Conservation (phyloP, 805 yeast species). For the Candida succiphila region DNA sequence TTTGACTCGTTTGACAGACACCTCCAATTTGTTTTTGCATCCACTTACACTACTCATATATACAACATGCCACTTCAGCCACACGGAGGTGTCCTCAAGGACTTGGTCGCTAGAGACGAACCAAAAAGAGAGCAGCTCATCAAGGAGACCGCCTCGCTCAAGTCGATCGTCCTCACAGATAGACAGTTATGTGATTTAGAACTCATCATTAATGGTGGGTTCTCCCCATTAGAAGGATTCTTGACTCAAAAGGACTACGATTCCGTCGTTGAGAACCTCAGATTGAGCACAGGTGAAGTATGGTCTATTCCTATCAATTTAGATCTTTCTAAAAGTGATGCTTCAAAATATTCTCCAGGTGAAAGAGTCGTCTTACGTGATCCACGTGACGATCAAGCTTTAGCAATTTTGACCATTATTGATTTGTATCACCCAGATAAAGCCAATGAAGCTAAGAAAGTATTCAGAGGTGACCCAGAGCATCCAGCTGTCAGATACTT, state of each 20-base stretch:
- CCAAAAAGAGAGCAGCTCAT: constrained; percentile 44
- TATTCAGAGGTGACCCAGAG: constrained; percentile 94
- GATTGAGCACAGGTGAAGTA: constrained; percentile 65
- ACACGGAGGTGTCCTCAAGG: constrained; percentile 89
- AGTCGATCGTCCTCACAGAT: constrained; percentile 51
- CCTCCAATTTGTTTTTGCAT: too few species aligned
- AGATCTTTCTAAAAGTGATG: constrained; percentile 49
- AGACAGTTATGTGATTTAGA: constrained; percentile 93
- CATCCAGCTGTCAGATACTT: constrained; percentile 86
- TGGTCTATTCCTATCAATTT: constrained; percentile 93
- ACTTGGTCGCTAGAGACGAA: constrained; percentile 74
- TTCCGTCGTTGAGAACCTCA: constrained; percentile 55
- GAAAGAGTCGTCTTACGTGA: constrained; percentile 68
- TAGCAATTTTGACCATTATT: constrained; percentile 73
- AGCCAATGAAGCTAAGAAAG: constrained; percentile 67
- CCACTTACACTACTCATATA: too few species aligned
- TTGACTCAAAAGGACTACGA: constrained; percentile 58
- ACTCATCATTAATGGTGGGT: constrained; percentile 86
- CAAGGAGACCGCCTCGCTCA: constrained; percentile 43
- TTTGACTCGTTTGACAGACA: not conserved
- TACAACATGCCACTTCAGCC: too few species aligned
- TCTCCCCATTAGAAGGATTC: constrained; percentile 73
- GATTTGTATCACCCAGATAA: constrained; percentile 82
- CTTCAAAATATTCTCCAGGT: constrained; percentile 40
- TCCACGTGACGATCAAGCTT: constrained; percentile 66